Evolutionary conservation across 192 early-diverging fungal genomes (phyloP).

Genomic region (Oehlia diaphana): DNA sequence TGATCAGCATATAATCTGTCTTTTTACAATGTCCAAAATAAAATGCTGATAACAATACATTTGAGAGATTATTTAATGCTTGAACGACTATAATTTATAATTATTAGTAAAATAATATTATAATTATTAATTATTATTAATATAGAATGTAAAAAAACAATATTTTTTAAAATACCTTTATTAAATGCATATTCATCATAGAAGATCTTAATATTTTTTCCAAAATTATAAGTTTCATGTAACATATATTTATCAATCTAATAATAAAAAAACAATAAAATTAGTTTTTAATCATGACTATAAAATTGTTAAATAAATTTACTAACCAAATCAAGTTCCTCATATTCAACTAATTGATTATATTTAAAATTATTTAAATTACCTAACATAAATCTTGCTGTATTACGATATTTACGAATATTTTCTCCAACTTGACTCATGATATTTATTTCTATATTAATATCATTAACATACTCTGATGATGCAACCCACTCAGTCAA

Average conservation of each 20-base stretch:
- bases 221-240: constrained; percentile 66
- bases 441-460: constrained; percentile 65
- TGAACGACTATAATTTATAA: constrained; percentile 48
- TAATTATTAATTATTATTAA: background rate
- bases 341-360: constrained; percentile 46
- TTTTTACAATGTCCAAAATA: constrained; percentile 79
- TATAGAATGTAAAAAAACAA: background rate
- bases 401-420: constrained; percentile 75
- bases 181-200: constrained; percentile 65
- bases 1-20: constrained; percentile 71
- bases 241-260: constrained; percentile 63
- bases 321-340: constrained; percentile 46
- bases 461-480: constrained; percentile 73
- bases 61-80: constrained; percentile 66
- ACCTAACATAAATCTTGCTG: constrained; percentile 75
- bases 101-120: too few relatives aligned
- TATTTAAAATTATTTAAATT: constrained; percentile 64
- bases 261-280: background rate
- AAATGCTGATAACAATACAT: constrained; percentile 65
- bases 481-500: constrained; percentile 77
- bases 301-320: background rate
- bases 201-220: constrained; percentile 47
- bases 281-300: background rate
- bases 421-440: constrained; percentile 62
- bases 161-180: constrained; percentile 42